Conservation (phyloP, 768 basidiomycete species). For the Postia placenta region DNA sequence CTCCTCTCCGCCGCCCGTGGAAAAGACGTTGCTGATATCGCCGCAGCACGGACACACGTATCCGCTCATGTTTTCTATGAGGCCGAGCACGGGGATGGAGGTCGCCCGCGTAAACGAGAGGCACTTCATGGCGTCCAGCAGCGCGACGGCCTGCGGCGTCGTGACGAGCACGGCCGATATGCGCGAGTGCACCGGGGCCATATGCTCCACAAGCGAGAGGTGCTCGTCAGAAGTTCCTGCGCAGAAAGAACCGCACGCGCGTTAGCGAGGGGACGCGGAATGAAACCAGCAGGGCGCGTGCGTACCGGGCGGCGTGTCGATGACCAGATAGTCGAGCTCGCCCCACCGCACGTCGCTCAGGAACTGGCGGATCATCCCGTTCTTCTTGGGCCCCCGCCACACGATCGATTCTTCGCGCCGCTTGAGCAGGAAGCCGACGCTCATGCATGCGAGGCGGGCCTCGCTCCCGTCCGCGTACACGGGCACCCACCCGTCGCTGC, state of each 20-base stretch:
- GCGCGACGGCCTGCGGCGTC: conserved; percentile 94
- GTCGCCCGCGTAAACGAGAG: conserved; percentile 91
- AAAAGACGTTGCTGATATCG: conserved; percentile 92
- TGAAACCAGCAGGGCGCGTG: not conserved
- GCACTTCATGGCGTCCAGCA: conserved; percentile 94
- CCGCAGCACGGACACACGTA: conserved; percentile 98
- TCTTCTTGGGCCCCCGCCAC: conserved; percentile 98
- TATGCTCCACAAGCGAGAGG: conserved; percentile 89
- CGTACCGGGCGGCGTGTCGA: conserved; percentile 96
- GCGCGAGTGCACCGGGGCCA: conserved; percentile 74
- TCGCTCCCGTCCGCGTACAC: conserved; percentile 85
- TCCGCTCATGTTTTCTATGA: conserved; percentile 99
- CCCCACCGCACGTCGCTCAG: conserved; percentile 94
- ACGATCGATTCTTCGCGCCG: conserved; percentile 90
- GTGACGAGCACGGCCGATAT: conserved; percentile 89
- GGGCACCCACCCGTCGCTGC: conserved; percentile 95
- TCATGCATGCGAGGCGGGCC: conserved; percentile 87
- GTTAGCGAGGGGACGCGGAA: not conserved
- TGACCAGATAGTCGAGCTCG: conserved; percentile 84
- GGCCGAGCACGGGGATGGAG: conserved; percentile 78
- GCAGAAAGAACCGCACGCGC: not conserved
- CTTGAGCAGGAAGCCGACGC: conserved; percentile 91
- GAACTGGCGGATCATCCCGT: conserved; percentile 96
- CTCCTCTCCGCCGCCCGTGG: conserved; percentile 85
- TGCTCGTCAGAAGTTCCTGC: conserved; percentile 99